phyloP scores from a whole-genome alignment of 805 yeast species.

The Starmera caribaea region DNA sequence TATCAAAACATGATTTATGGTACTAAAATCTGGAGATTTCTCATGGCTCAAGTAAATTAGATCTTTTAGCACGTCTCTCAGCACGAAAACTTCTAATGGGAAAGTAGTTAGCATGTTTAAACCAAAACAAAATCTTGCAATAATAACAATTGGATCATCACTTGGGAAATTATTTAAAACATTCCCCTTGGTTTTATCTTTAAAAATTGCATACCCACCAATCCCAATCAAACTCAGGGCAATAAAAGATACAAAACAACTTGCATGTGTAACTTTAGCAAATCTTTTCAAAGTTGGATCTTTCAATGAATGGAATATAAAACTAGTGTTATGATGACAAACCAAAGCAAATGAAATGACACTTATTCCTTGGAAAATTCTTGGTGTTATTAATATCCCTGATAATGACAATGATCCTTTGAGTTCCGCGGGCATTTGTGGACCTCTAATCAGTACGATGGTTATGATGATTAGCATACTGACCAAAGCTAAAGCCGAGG shows the following conservation, averaged over 20 bases:
- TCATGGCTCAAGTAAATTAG: slow-evolving; percentile 30
- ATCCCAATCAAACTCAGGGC: slow-evolving; percentile 73
- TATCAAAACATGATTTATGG: slow-evolving; percentile 45
- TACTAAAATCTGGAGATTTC: slow-evolving; percentile 31
- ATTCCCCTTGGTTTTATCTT: slow-evolving; percentile 75
- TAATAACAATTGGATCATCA: slow-evolving; percentile 63
- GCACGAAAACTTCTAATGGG: slow-evolving; percentile 85
- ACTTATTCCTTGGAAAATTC: slow-evolving; percentile 82
- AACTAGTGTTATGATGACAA: slow-evolving; percentile 90
- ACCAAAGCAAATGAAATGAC: slow-evolving; percentile 93
- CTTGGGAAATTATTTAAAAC: slow-evolving; percentile 78
- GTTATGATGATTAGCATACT: slow-evolving; percentile 76
- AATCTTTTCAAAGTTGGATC: slow-evolving; percentile 72
- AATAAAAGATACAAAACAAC: slow-evolving; percentile 71
- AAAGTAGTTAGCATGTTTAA: slow-evolving; percentile 87
- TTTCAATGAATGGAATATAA: slow-evolving; percentile 76
- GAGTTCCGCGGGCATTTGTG: slow-evolving; percentile 36
- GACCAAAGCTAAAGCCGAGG: slow-evolving; percentile 74
- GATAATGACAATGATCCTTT: slow-evolving; percentile 37
- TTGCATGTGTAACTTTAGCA: slow-evolving; percentile 69
- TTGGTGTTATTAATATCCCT: slow-evolving; percentile 46
- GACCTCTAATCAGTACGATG: slow-evolving; percentile 69
- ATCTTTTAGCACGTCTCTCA: slow-evolving; percentile 78
- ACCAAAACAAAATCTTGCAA: slow-evolving; percentile 88
- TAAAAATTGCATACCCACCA: slow-evolving; percentile 69